These are phyloP conservation scores for Gamsiella multidivaricata DNA, from an alignment of 192 early-diverging fungal genomes.

Conservation along the genomic window DNA sequence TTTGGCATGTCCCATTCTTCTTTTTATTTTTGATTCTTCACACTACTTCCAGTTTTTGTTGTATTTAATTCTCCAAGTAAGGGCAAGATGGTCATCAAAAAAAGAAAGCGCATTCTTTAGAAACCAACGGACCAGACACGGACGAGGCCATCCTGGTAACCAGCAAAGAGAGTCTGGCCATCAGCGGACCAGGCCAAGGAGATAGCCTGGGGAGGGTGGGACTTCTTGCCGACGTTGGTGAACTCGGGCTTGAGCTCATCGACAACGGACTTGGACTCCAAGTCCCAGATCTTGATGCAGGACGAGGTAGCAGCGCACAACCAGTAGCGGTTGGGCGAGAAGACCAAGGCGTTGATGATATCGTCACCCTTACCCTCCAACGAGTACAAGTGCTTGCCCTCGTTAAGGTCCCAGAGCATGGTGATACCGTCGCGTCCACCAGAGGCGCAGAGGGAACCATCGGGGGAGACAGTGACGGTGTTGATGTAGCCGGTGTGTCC, in stretches of 20 bases:
- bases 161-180: conserved; percentile 97
- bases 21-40: conserved; percentile 18
- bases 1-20: not conserved
- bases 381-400: conserved; percentile 99
- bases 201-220: conserved; percentile 86
- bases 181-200: conserved; percentile 99
- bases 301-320: conserved; percentile 96
- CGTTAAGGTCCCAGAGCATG: conserved; percentile 99
- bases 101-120: conserved; percentile 12
- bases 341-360: conserved; percentile 96
- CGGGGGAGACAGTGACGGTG: conserved; percentile 98
- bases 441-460: conserved; percentile 99
- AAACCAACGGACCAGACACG: conserved; percentile 54
- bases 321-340: conserved; percentile 99
- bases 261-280: conserved; percentile 97
- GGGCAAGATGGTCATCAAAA: not conserved
- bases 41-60: conserved; percentile 18
- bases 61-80: no score
- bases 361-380: conserved; percentile 88
- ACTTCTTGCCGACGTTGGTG: conserved; percentile 78
- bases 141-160: conserved; percentile 82
- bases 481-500: conserved; percentile 99
- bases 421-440: conserved; percentile 99
- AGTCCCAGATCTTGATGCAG: conserved; percentile 99
- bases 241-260: conserved; percentile 90